Evolutionary conservation across 2,329 filamentous ascomycete genomes (phyloP), one percentile per base, ranked within the genome.

Genomic region (Penicillium fuscoglaucum): DNA sequence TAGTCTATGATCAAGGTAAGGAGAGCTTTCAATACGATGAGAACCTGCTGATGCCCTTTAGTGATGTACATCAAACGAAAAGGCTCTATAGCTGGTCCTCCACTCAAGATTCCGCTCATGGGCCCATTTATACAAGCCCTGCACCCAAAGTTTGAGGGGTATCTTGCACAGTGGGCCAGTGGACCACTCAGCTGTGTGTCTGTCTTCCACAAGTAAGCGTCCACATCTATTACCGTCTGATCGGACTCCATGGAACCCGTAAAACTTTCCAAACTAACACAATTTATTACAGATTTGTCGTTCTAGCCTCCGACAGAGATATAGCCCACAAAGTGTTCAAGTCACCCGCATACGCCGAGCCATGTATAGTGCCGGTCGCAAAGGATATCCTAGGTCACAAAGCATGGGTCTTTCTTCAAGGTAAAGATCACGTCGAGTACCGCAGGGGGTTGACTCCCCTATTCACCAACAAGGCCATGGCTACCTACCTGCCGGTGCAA

Each of bases 391-490:
- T 96, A 45, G 90, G 92, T 55, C 83, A 86, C 56, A 89, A 89
- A 68, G 93, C 95, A 80, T 96, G 90, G 90, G 92, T 96, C 9
- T 96, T 96, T 77, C 83, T 96, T 51, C 91, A 96, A 68, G 92
- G 92, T 66, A 93, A 90, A 78, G 84, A 86, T 39, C 92, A 96
- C 68, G 88, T 93, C 65, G 92, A 96, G 72, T 96, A 93, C 79
- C 90, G 92, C 72, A 93, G 95, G 79, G 92, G 92, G 31, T 81
- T 96, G 64, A 96, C 95, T 72, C 87, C 87, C 52, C 83, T 96
- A 24, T 96, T 96, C 80, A 96, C 91, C 41, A 90, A 90, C 73
- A 86, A 88, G 74, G 90, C 91, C 15, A 85, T 96, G 66, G 88
- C 90, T 64, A 82, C 81, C 62, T 96, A 96, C 74, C 85, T 96